phyloP scores from a whole-genome alignment of 805 yeast genomes.

The Blastobotrys terrestris region DNA sequence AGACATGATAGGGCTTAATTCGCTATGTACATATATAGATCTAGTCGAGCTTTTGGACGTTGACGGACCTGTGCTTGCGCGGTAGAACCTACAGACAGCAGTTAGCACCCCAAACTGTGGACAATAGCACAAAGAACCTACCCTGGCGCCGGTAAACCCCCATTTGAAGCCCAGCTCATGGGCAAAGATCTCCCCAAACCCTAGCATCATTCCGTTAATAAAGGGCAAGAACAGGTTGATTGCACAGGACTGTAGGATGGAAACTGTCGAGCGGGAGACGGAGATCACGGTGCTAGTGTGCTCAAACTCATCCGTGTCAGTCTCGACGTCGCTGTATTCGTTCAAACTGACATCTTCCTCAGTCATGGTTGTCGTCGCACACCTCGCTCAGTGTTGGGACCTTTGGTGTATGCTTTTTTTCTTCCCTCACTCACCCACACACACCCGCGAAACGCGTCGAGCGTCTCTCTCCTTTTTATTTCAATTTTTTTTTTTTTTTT shows the following conservation, averaged over 20 bases:
- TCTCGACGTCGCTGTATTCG: not conserved
- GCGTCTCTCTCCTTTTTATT: no score
- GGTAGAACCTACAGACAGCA: not conserved
- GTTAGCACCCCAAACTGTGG: not conserved
- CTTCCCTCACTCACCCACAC: not conserved
- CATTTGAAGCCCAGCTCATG: conserved; percentile 82
- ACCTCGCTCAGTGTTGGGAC: not conserved
- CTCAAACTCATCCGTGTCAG: not conserved
- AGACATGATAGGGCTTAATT: not conserved
- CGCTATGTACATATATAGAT: not conserved
- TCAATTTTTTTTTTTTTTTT: no score
- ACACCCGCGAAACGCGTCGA: not conserved
- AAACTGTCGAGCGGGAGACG: not conserved
- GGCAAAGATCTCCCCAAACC: conserved; percentile 91
- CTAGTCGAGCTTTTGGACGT: not conserved
- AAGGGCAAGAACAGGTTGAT: conserved; percentile 81
- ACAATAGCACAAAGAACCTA: not conserved
- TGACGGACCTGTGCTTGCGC: not conserved
- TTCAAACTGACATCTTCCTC: not conserved
- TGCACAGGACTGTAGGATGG: conserved; percentile 25
- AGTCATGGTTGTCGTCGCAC: not conserved
- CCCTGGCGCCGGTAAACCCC: conserved; percentile 35
- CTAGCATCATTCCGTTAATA: conserved; percentile 89
- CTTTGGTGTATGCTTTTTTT: not conserved
- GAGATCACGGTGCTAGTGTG: not conserved